Evolutionary conservation across 2,329 filamentous ascomycete species (phyloP), one percentile per base, ranked within the genome.

Genomic region (Metarhizium robertsii): DNA sequence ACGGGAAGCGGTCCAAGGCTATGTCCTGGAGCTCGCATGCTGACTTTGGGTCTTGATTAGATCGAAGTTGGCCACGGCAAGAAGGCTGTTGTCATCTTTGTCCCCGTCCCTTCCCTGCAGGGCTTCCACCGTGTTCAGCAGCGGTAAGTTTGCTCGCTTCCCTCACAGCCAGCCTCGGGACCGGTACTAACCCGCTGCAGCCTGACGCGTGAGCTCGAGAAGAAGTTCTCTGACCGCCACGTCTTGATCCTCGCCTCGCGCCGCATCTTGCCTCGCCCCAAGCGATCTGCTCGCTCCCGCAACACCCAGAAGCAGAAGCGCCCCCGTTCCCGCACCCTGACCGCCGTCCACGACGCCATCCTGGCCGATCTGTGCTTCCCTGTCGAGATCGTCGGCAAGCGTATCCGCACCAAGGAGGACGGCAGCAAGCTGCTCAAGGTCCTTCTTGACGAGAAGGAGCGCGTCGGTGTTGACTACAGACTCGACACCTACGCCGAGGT

Each of bases 81-180:
- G 87, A 99, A 97, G 88, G 94, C 94, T 75, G 94, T 99, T 83
- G 92, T 96, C 85, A 95, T 99, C 89, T 99, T 99, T 89, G 94
- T 99, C 85, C 94, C 94, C 76, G 94, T 99, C 77, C 94, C 94
- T 80, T 90, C 95, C 79, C 90, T 99, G 77, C 83, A 87, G 78
- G 90, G 90, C 77, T 99, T 96, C 90, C 94, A 97, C 89, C 92
- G 94, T 75, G 90, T 96, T 75, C 94, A 99, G 86, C 94, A 97
- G 84, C 92, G 94, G 92, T 97, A 92, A 79, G 87, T 77, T 40
- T 40, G 38, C 8, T 62, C 57, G 53, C 42, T 30, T 4, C 50
- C 1, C 3, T 16, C n/a, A 14, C 42, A n/a, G 10, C 18, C 13
- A 59, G 51, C 47, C 4, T 8, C 43, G 11, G 53, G 25, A 25